Percentiles rank a stretch among this genome's conserved stretches.
These are phyloP conservation scores for Solanum clarkiae DNA, from an alignment of 257 asterid genomes.

Conservation along the genomic window DNA sequence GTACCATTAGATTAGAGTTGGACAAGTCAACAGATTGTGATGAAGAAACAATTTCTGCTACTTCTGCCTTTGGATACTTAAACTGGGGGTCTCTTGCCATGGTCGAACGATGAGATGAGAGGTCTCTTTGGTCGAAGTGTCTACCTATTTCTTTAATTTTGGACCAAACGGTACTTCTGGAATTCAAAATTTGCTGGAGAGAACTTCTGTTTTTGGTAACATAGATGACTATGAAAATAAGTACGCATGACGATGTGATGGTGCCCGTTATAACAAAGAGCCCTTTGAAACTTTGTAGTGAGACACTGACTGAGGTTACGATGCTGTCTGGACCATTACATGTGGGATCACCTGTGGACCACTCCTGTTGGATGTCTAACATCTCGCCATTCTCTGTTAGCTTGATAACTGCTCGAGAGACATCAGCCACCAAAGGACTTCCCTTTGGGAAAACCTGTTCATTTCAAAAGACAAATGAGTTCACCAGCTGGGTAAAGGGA, in stretches of 20 bases:
- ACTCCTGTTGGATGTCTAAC: not conserved
- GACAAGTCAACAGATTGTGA: not conserved
- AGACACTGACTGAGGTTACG: not conserved
- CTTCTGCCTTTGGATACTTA: not conserved
- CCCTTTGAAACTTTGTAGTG: not conserved
- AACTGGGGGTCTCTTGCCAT: not conserved
- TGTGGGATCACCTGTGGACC: not conserved
- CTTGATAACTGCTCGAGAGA: not conserved
- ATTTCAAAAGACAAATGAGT: not conserved
- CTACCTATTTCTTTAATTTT: not conserved
- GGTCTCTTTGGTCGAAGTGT: constrained; percentile 1
- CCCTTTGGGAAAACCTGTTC: not conserved
- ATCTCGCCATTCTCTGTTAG: not conserved
- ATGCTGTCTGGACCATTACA: not conserved
- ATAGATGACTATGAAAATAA: not conserved
- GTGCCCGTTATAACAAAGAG: constrained; percentile 4
- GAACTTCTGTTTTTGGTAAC: constrained; percentile 4
- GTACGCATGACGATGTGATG: constrained; percentile 8
- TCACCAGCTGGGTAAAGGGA: not conserved
- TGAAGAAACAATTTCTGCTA: not conserved
- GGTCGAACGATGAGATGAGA: not conserved
- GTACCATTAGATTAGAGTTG: not conserved
- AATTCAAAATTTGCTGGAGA: constrained; percentile 2
- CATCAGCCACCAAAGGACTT: not conserved
- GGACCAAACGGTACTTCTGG: not conserved